Evolutionary conservation across 495 filamentous ascomycete genomes (phyloP).

Genomic region (Penicillium angulare): DNA sequence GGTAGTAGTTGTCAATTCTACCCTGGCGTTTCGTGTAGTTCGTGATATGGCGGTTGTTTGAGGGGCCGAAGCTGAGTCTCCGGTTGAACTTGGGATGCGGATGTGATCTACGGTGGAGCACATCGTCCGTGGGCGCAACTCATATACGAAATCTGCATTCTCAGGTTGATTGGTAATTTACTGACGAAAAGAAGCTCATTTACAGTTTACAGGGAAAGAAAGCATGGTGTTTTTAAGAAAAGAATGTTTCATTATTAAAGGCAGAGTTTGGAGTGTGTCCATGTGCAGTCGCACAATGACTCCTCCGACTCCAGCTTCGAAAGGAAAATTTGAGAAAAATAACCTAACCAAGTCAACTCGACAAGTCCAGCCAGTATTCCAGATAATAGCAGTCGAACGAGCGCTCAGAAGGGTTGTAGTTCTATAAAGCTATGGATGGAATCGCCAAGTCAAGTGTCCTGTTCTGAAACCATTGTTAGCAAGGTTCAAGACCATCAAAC

Average conservation of each 20-base stretch:
- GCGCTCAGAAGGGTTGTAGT: neutral
- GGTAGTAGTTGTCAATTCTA: neutral
- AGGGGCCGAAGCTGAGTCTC: neutral
- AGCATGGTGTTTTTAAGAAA: too few species aligned
- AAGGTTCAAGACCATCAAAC: conserved; percentile 10
- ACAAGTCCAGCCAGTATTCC: too few species aligned
- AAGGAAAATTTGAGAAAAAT: neutral
- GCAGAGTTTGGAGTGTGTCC: too few species aligned
- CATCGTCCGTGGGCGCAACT: conserved; percentile 20
- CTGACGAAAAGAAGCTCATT: too few species aligned
- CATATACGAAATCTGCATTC: neutral
- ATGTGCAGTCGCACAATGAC: too few species aligned
- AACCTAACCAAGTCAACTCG: too few species aligned
- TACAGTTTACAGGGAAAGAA: neutral
- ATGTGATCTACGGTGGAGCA: conserved; percentile 33
- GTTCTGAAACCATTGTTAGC: conserved; percentile 25
- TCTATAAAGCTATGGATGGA: neutral
- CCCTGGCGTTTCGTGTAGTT: neutral
- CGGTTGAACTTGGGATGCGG: conserved; percentile 8
- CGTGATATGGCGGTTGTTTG: neutral
- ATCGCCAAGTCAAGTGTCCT: conserved; percentile 4
- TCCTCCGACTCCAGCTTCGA: neutral
- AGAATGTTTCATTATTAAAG: too few species aligned
- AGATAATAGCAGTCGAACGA: too few species aligned
- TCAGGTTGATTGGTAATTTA: neutral